Percentiles rank a stretch among this genome's conserved stretches.
Evolutionary conservation across 2,329 filamentous ascomycete genomes (phyloP).

Genomic region (Atkinsonella hypoxylon): DNA sequence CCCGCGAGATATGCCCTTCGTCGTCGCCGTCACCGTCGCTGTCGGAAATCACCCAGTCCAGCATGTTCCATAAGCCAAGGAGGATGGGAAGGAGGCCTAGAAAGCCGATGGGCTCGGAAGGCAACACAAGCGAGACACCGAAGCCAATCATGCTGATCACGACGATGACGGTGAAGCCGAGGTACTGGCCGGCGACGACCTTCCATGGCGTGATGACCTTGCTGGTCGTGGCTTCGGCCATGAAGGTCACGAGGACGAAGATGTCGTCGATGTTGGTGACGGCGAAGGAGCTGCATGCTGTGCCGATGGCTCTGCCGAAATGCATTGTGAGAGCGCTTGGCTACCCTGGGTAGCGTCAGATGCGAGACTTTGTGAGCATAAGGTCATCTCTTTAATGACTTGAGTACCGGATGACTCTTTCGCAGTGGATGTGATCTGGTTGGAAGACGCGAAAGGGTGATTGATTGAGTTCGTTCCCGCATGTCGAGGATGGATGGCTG

Average conservation of each 20-base stretch:
- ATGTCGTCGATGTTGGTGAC: constrained; percentile 24
- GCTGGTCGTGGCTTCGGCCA: constrained; percentile 20
- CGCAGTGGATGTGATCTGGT: neutral
- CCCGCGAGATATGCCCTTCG: constrained; percentile 5
- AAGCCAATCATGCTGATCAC: constrained; percentile 23
- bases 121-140: constrained; percentile 18
- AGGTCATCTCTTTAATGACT: neutral
- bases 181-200: constrained; percentile 16
- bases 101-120: constrained; percentile 23
- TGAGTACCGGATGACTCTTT: neutral
- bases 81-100: constrained; percentile 21
- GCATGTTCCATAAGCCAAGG: constrained; percentile 19
- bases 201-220: constrained; percentile 12
- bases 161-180: constrained; percentile 22
- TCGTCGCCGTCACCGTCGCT: constrained; percentile 4
- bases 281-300: constrained; percentile 17
- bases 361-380: neutral
- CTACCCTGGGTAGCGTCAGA: neutral
- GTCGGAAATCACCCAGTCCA: constrained; percentile 10
- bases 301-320: constrained; percentile 14
- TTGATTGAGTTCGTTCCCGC: neutral
- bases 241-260: constrained; percentile 26
- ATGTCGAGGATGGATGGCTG: neutral
- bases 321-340: constrained; percentile 6
- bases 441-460: neutral